These are phyloP conservation scores for Pachysandra terminalis DNA, from an alignment of 164 flowering plant genomes.

Conservation along the genomic window DNA sequence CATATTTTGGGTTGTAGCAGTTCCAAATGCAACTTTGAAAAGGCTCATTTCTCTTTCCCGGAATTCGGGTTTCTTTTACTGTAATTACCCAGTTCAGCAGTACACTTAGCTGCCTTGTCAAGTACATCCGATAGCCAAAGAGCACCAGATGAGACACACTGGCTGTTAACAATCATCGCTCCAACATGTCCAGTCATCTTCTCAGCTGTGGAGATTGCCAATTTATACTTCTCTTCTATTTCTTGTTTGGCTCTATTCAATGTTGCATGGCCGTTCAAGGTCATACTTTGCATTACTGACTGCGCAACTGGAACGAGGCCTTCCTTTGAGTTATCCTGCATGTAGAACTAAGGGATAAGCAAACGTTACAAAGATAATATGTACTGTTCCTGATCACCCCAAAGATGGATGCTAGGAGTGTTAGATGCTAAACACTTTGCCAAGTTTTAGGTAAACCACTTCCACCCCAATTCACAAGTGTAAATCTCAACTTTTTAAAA, in stretches of 20 bases:
- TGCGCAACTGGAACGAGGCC: constrained; percentile 3
- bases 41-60: constrained; percentile 15
- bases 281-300: not conserved
- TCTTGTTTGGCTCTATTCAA: constrained; percentile 9
- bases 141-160: constrained; percentile 8
- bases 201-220: constrained; percentile 9
- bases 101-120: constrained; percentile 14
- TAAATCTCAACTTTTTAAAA: too few relatives aligned
- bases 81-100: constrained; percentile 8
- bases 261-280: constrained; percentile 10
- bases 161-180: not conserved
- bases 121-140: constrained; percentile 18
- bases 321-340: not conserved
- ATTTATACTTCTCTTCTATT: constrained; percentile 10
- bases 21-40: too few relatives aligned
- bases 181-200: constrained; percentile 1
- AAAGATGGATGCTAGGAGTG: too few relatives aligned
- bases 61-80: constrained; percentile 5
- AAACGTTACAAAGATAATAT: too few relatives aligned
- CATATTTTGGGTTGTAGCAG: too few relatives aligned
- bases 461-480: too few relatives aligned
- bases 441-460: too few relatives aligned
- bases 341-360: too few relatives aligned
- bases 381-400: too few relatives aligned
- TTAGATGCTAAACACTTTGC: too few relatives aligned